Conservation (phyloP, 768 basidiomycete species). For the Termitomyces sp. region DNA sequence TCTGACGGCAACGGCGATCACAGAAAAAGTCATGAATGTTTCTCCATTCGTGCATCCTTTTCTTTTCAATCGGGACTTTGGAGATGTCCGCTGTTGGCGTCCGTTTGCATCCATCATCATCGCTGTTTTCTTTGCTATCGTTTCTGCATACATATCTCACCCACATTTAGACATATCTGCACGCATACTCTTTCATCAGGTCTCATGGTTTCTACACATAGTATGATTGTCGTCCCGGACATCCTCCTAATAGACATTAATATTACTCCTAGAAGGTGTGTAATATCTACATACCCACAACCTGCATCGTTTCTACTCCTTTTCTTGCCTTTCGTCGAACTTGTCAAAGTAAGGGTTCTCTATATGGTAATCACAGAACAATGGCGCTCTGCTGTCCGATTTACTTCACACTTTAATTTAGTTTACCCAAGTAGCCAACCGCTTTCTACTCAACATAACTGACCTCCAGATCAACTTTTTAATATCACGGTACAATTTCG, state of each 20-base stretch:
- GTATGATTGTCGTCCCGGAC: constrained; percentile 15
- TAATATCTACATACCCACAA: constrained; percentile 16
- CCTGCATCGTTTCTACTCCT: constrained; percentile 10
- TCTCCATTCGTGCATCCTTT: constrained; percentile 14
- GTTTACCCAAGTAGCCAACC: too few relatives aligned
- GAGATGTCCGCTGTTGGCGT: constrained; percentile 18
- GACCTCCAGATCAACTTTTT: not conserved
- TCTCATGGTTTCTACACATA: constrained; percentile 17
- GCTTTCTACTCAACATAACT: not conserved
- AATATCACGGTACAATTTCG: not conserved
- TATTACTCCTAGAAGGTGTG: constrained; percentile 23
- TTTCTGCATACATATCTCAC: constrained; percentile 22
- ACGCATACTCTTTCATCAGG: constrained; percentile 10
- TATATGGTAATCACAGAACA: not conserved
- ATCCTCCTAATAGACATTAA: constrained; percentile 23
- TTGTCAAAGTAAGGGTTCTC: not conserved
- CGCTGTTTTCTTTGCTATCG: constrained; percentile 21
- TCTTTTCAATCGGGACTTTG: constrained; percentile 21
- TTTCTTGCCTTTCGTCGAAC: not conserved
- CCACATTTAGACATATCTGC: constrained; percentile 25
- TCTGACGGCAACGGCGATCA: constrained; percentile 1
- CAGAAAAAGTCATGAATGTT: constrained; percentile 27
- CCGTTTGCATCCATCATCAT: constrained; percentile 15
- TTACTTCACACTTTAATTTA: not conserved
- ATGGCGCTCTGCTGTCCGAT: not conserved